Base-by-base conservation (phyloP, 768 basidiomycete genomes). In the Suillus decipiens region DNA sequence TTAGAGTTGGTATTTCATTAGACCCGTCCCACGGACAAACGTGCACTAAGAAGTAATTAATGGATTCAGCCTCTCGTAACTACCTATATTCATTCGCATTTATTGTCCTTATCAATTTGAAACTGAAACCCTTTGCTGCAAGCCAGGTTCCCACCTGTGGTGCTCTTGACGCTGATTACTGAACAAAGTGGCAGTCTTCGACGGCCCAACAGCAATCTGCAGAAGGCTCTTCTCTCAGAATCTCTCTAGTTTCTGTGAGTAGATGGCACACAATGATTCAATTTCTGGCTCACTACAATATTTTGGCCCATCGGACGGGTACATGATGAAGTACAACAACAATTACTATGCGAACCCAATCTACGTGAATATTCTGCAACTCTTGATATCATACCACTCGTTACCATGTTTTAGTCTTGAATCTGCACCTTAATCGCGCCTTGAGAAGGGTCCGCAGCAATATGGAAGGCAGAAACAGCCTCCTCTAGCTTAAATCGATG, bases 401-500 rank as follows among this genome's bases (percentile, higher is more conserved):
- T 28, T 28, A 31, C 24, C 5, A 57, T 57, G 10, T 31, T 31
- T 50, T 67, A 87, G 73, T 88, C 86, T 34, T 76, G 78, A 60
- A 89, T 88, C 67, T 86, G 86, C 63, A 89, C 85, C 69, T 89
- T 89, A 70, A 89, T 89, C 43, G 88, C 85, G 8, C 88, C 87
- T 68, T 86, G 86, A 24, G 81, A 63, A 56, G 85, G 84, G 70
- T 89, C 87, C 7, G 88, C 87, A 19, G 88, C 88, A 42, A 88
- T 81, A 67, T 93, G 86, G 78, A 96, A 96, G 2, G 94, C 94
- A 57, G 86, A 77, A 9, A 88, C 81, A 0, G 92, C 89, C 37
- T 89, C 83, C 66, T 90, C 89, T 19, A 96, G 82, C 22, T 79
- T 65, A 73, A 91, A 91, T 14, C 86, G 80, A 67, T 91, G 90